These are phyloP conservation scores for Annulohypoxylon bovei DNA, from an alignment of 495 filamentous ascomycete species.

Conservation along the genomic window DNA sequence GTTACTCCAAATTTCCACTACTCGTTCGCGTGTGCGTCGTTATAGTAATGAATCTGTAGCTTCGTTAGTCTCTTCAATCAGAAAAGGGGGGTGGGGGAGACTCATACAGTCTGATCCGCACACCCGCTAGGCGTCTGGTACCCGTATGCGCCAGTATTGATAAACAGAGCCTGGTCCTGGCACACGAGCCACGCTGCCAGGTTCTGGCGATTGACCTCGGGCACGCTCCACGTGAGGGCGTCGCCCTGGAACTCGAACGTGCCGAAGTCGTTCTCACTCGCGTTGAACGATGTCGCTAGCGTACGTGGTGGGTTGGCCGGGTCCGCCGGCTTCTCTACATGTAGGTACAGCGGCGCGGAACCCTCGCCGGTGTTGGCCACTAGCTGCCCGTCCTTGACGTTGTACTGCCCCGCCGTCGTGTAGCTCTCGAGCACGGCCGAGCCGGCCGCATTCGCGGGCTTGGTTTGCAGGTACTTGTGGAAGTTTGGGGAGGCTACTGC, in stretches of 20 bases:
- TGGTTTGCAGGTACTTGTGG: constrained; percentile 71
- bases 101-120: constrained; percentile 65
- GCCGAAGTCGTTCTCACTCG: constrained; percentile 64
- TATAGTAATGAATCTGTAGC: constrained; percentile 60
- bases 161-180: constrained; percentile 60
- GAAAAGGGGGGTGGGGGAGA: not conserved
- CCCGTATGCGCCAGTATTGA: constrained; percentile 68
- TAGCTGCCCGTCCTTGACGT: constrained; percentile 65
- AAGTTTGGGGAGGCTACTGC: constrained; percentile 68
- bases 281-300: constrained; percentile 62
- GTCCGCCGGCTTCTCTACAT: constrained; percentile 61
- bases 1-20: constrained; percentile 5
- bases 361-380: constrained; percentile 58
- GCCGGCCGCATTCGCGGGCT: constrained; percentile 57
- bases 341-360: constrained; percentile 53
- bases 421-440: constrained; percentile 62
- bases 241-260: constrained; percentile 68
- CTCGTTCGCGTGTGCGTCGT: constrained; percentile 51
- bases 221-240: constrained; percentile 61
- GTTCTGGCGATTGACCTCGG: constrained; percentile 63
- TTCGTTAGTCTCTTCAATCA: constrained; percentile 11
- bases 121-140: constrained; percentile 68
- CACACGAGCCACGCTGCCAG: constrained; percentile 68
- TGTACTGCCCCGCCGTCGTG: constrained; percentile 69
- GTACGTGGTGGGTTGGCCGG: constrained; percentile 50